phyloP scores from a whole-genome alignment of 2,329 filamentous ascomycete species.

The Colletotrichum euphorbiae region DNA sequence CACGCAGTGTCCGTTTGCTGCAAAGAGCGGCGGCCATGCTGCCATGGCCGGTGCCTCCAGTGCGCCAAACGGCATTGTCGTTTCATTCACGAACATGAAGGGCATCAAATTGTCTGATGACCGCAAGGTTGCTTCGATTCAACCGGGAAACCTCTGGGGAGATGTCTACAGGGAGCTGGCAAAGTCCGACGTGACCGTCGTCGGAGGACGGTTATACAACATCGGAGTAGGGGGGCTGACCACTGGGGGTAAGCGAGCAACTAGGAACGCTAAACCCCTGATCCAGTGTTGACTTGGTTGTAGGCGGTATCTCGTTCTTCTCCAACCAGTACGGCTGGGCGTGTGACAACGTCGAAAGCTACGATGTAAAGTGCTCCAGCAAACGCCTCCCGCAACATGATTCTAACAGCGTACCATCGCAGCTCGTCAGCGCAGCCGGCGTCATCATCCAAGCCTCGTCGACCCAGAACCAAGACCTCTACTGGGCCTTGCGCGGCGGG shows the following conservation, averaged over 20 bases:
- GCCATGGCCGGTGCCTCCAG: conserved; percentile 36
- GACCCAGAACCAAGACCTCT: conserved; percentile 61
- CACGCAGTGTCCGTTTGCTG: conserved; percentile 39
- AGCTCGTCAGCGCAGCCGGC: conserved; percentile 59
- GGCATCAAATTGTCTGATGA: conserved; percentile 44
- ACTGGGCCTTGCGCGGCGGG: conserved; percentile 67
- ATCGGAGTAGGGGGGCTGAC: conserved; percentile 57
- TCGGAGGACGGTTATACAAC: conserved; percentile 53
- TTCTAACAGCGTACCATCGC: background rate
- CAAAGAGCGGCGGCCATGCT: conserved; percentile 37
- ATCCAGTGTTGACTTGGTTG: conserved; percentile 30
- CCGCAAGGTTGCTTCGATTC: conserved; percentile 49
- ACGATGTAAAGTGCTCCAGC: conserved; percentile 1
- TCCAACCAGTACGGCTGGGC: conserved; percentile 53
- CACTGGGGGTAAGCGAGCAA: conserved; percentile 45
- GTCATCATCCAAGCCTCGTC: conserved; percentile 54
- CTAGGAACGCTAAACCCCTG: conserved; percentile 46
- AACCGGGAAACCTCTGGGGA: conserved; percentile 54
- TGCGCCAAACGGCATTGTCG: conserved; percentile 27
- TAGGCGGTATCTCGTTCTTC: conserved; percentile 42
- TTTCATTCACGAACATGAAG: conserved; percentile 31
- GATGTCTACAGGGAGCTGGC: conserved; percentile 51
- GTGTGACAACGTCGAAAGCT: conserved; percentile 55
- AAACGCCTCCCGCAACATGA: too few species aligned
- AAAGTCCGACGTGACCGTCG: conserved; percentile 48